Base-by-base conservation (phyloP, 2,329 filamentous ascomycete species). In the Cytospora schulzeri region DNA sequence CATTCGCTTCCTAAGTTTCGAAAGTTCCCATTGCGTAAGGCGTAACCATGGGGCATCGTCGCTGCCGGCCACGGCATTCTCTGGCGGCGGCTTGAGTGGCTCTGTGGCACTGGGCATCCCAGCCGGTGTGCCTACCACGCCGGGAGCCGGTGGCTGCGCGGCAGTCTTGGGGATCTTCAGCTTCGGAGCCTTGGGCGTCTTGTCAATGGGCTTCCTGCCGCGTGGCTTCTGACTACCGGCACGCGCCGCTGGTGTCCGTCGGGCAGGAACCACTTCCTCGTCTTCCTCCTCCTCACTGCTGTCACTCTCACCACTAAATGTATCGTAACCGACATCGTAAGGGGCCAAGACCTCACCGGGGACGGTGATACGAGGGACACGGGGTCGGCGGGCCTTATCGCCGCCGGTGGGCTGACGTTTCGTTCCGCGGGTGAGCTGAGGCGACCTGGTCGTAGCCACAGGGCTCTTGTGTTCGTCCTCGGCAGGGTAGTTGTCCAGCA, bases 1-100 rank as follows among this genome's bases (percentile, higher is more conserved):
- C 91, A 95, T 95, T 22, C 90, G 84, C 77, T 95, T 95, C 66
- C 91, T 82, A 9, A 95, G 81, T 68, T 87, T 84, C 0, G 87
- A 87, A 55, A 90, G 79, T 72, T 90, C 88, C 67, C 85, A 89
- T 19, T 82, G 79, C 8, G 87, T 89, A 45, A 90, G 79, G 69
- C 86, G 86, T 28, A 89, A 78, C 88, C 88, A 90, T 0, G 88
- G 88, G 14, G 85, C 83, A 70, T 89, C 83, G 3, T 79, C 71
- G 62, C 85, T 87, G 31, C 87, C 87, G 17, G 83, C 76, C 1
- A 85, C 79, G 1, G 85, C 85, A 67, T 88, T 82, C 31, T 85
- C 81, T 0, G 87, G 86, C 1, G 87, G 86, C 3, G 86, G 86
- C 48, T 85, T 79, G 17, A 87, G 77, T 60, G 76, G 73, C 1